These are phyloP conservation scores for Chrysanthemum seticuspe DNA, from an alignment of 129 eudicot species.

Conservation along the genomic window DNA sequence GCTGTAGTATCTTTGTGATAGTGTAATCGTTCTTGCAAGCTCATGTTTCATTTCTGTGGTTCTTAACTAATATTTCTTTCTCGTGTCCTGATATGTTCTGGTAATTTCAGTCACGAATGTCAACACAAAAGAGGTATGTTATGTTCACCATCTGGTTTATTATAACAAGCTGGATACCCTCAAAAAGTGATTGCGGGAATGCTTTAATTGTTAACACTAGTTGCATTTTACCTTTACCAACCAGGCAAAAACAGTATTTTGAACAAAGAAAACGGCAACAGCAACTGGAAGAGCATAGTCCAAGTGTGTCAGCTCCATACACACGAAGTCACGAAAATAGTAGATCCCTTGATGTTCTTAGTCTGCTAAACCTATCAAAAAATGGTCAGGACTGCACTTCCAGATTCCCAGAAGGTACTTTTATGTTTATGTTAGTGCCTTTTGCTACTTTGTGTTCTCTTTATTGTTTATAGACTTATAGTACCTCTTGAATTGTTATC, in stretches of 20 bases:
- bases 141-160: slow-evolving; percentile 24
- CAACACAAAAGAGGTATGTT: slow-evolving; percentile 75
- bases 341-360: slow-evolving; percentile 79
- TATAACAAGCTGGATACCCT: slow-evolving; percentile 21
- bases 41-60: slow-evolving; percentile 15
- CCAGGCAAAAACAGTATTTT: slow-evolving; percentile 89
- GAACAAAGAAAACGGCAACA: slow-evolving; percentile 84
- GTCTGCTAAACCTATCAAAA: slow-evolving; percentile 59
- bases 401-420: slow-evolving; percentile 48
- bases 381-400: slow-evolving; percentile 42
- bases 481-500: slow-evolving; percentile 9
- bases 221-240: slow-evolving; percentile 24
- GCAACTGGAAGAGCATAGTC: slow-evolving; percentile 43
- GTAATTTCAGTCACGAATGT: slow-evolving; percentile 67
- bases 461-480: not conserved
- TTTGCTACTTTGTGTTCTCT: slow-evolving; percentile 18
- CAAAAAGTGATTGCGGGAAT: not conserved
- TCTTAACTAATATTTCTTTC: slow-evolving; percentile 13
- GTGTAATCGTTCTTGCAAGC: not conserved
- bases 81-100: slow-evolving; percentile 25
- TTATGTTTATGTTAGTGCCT: slow-evolving; percentile 11
- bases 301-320: slow-evolving; percentile 36
- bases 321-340: slow-evolving; percentile 36
- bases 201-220: slow-evolving; percentile 1
- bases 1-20: slow-evolving; percentile 4